Base-by-base conservation (phyloP, 2,329 filamentous ascomycete species). In the Phoma sp. region DNA sequence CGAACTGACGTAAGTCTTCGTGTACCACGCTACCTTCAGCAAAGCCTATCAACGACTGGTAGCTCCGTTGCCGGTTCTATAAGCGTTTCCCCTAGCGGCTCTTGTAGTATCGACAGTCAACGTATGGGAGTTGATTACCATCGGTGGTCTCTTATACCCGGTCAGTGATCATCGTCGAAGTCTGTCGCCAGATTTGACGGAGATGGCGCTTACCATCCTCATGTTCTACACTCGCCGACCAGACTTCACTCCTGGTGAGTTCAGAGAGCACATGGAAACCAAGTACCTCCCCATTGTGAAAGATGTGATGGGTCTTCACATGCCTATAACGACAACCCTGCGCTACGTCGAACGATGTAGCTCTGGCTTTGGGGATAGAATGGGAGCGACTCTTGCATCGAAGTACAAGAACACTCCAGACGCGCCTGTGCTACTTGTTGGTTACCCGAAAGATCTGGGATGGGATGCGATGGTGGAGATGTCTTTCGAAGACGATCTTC, bases 381-480 rank as follows among this genome's bases (percentile, higher is more conserved):
- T 65, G 10, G 63, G 63, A 6, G 60, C 58, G 19, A 49, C 52
- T 27, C 59, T 60, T 12, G 61, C 57, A 3, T 59, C 39, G 12
- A 61, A 54, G 32, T 37, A 51, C 32, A 31, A 44, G 33, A 58
- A 57, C 17, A 48, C 55, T 32, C 57, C 57, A 2, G 36, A 57
- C 9, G 44, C 52, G 31, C 66, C 64, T 21, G 66, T 65, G 1
- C 48, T 68, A 25, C 57, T 70, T 7, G 60, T 67, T 13, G 67
- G 66, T 9, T 43, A 58, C 9, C 57, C 60, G 1, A 33, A 46
- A 15, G 62, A 68, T 8, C 19, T 67, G 2, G 55, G 40, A 17
- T 68, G 64, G 63, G 66, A 69, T 40, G 57, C 54, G 13, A 55
- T 63, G 51, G 51, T 55, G 13, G 60, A 68, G 24, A 56, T 64